Evolutionary conservation across 805 yeast genomes (phyloP).

Genomic region (Nakazawaea holstii): DNA sequence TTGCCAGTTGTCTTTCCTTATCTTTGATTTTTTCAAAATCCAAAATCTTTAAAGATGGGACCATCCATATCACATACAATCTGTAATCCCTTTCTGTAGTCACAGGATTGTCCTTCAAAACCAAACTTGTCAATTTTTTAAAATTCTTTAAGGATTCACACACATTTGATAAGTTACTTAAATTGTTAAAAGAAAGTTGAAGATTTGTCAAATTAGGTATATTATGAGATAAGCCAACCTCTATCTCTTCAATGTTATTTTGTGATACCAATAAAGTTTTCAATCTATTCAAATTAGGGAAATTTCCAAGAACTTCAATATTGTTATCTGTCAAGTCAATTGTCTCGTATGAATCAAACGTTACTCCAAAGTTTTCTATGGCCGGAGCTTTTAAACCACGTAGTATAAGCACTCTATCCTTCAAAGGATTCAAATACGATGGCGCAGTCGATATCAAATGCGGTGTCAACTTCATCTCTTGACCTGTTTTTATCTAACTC

Average conservation of each 20-base stretch:
- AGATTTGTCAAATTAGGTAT: conserved; percentile 47
- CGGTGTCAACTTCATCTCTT: conserved; percentile 51
- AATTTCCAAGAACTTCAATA: conserved; percentile 45
- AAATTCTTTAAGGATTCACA: conserved; percentile 31
- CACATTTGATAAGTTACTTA: conserved; percentile 34
- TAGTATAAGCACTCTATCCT: conserved; percentile 35
- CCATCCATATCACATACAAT: conserved; percentile 47
- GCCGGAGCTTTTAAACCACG: conserved; percentile 34
- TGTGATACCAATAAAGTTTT: conserved; percentile 55
- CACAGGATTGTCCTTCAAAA: conserved; percentile 57
- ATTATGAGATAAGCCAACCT: conserved; percentile 25
- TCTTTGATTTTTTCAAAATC: conserved; percentile 64
- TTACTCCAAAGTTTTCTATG: conserved; percentile 37
- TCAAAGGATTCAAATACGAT: conserved; percentile 40
- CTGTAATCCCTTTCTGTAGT: conserved; percentile 50
- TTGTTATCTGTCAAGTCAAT: conserved; percentile 78
- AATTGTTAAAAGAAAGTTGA: conserved; percentile 45
- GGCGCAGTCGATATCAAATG: conserved; percentile 45
- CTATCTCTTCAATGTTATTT: conserved; percentile 48
- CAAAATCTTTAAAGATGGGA: conserved; percentile 59
- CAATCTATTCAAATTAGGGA: conserved; percentile 38
- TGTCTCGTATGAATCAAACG: conserved; percentile 40
- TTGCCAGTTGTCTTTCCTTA: conserved; percentile 43
- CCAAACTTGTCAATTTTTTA: conserved; percentile 37
- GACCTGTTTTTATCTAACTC: too few relatives aligned